phyloP scores from a whole-genome alignment of 225 moss, liverwort and hornwort species.

The Anthoceros angustus region DNA sequence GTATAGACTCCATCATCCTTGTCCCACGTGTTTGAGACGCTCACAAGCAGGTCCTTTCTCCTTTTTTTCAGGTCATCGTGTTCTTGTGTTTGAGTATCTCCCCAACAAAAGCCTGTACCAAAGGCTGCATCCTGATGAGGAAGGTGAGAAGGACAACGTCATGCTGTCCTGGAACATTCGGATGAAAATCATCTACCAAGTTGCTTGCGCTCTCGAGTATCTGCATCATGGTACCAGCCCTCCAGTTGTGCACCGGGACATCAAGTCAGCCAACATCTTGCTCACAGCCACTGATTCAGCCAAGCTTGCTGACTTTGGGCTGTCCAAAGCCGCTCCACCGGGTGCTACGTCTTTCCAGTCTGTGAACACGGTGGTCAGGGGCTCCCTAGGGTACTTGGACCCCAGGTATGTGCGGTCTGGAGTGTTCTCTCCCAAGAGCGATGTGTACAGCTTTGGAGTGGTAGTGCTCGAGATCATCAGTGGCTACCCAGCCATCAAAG shows the following conservation, averaged over 20 bases:
- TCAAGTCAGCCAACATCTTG: background rate
- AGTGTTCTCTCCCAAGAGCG: background rate
- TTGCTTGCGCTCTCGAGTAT: background rate
- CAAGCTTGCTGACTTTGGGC: constrained; percentile 1
- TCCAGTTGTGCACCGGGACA: background rate
- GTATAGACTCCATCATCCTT: background rate
- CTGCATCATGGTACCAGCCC: constrained; percentile 1
- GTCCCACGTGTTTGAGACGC: background rate
- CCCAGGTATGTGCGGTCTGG: background rate
- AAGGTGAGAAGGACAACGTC: background rate
- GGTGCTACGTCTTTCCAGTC: background rate
- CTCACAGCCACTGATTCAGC: background rate
- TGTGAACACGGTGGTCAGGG: background rate
- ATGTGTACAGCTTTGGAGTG: constrained; percentile 1
- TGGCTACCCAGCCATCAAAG: constrained; percentile 1
- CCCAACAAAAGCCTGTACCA: background rate
- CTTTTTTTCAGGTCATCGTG: background rate
- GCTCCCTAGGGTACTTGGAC: constrained; percentile 1
- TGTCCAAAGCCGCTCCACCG: background rate
- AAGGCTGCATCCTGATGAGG: background rate
- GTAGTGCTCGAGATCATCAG: background rate
- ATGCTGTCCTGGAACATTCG: background rate
- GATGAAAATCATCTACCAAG: background rate
- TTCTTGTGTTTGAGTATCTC: background rate
- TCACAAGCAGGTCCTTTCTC: background rate